A percentile compares a stretch with the other conserved stretches of the same genome.
phyloP scores from a whole-genome alignment of 148 eudicot genomes.

The Rhododendron simsii region DNA sequence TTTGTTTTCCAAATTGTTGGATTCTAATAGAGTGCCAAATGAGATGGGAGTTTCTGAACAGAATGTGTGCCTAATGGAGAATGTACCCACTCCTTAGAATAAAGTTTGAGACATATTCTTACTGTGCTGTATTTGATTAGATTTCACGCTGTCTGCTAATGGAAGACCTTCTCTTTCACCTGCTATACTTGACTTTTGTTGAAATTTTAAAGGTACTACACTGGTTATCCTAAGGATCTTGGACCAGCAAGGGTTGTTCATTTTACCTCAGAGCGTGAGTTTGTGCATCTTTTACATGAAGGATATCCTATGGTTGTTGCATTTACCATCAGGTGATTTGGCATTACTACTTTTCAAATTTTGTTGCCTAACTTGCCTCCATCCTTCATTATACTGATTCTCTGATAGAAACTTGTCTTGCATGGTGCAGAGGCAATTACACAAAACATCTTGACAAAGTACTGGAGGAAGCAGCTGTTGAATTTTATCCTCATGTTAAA shows the following conservation, averaged over 20 bases:
- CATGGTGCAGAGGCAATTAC: constrained; percentile 59
- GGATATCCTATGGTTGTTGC: constrained; percentile 91
- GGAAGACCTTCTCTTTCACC: neutral
- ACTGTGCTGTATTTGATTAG: neutral
- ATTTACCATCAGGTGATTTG: constrained; percentile 71
- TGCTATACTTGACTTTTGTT: constrained; percentile 6
- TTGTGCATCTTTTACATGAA: constrained; percentile 87
- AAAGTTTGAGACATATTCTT: neutral
- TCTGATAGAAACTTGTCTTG: constrained; percentile 5
- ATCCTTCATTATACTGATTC: neutral
- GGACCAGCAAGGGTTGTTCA: constrained; percentile 86
- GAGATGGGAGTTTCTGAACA: neutral
- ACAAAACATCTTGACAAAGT: constrained; percentile 85
- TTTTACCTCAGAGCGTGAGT: constrained; percentile 91
- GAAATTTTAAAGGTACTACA: constrained; percentile 58
- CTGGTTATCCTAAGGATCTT: constrained; percentile 95
- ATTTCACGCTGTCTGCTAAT: neutral
- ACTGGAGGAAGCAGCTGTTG: constrained; percentile 85
- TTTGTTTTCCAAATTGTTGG: neutral
- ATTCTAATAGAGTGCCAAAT: neutral
- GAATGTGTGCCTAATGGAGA: neutral
- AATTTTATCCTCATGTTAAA: constrained; percentile 82
- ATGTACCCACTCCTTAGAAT: neutral
- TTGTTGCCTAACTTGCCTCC: neutral
- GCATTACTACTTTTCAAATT: neutral